A percentile compares a stretch with the other conserved stretches of the same genome.
Conservation (phyloP, 768 basidiomycete species). For the Collybiopsis confluens region DNA sequence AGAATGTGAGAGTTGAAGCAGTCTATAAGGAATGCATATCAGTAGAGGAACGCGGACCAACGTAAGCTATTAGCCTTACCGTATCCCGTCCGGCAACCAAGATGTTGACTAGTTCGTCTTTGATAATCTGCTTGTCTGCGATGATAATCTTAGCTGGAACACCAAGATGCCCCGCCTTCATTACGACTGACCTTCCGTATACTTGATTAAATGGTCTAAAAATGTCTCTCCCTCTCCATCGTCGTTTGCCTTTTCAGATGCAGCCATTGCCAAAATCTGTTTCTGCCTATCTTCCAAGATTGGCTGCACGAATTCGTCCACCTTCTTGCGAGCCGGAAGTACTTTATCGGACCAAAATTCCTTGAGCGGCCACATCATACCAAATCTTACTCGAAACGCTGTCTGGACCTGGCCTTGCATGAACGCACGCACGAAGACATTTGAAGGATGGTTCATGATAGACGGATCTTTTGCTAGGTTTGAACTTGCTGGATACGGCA, state of each 20-base stretch:
- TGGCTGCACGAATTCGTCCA: constrained; percentile 49
- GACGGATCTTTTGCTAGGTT: constrained; percentile 13
- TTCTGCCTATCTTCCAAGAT: constrained; percentile 39
- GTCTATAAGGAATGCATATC: constrained; percentile 27
- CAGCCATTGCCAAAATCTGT: constrained; percentile 19
- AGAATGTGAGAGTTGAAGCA: constrained; percentile 48
- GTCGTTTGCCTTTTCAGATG: constrained; percentile 13
- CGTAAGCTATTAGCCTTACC: constrained; percentile 14
- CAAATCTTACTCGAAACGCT: constrained; percentile 34
- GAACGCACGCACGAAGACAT: constrained; percentile 45
- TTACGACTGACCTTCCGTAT: constrained; percentile 42
- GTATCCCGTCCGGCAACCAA: constrained; percentile 45
- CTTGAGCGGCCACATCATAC: constrained; percentile 43
- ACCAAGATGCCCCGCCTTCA: background rate
- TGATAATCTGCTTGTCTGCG: constrained; percentile 35
- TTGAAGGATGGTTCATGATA: constrained; percentile 27
- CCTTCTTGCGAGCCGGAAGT: constrained; percentile 37
- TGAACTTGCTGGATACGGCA: constrained; percentile 41
- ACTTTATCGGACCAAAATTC: constrained; percentile 52
- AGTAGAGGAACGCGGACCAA: background rate
- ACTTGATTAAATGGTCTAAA: constrained; percentile 48
- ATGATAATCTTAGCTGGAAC: background rate
- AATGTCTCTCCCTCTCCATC: constrained; percentile 39
- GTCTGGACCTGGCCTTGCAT: constrained; percentile 39
- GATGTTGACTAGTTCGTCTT: constrained; percentile 43